Percentiles rank a stretch among this genome's conserved stretches.
Conservation (phyloP, 768 basidiomycete genomes). For the Naganishia antarctica region DNA sequence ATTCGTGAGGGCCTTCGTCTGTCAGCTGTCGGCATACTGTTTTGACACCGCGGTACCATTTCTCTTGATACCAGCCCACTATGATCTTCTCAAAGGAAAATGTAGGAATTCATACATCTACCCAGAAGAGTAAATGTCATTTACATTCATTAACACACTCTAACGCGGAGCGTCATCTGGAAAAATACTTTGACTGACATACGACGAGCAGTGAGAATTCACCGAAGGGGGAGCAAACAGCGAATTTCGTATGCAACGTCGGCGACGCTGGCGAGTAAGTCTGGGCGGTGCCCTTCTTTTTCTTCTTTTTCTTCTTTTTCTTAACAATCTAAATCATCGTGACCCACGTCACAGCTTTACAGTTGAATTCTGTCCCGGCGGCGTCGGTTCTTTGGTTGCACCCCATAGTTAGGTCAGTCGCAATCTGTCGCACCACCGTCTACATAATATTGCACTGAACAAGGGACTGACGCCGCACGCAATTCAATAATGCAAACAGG, state of each 20-base stretch:
- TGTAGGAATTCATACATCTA: not conserved
- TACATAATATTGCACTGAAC: no score
- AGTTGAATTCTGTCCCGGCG: not conserved
- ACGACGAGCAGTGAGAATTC: not conserved
- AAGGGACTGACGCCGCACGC: no score
- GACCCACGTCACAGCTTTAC: not conserved
- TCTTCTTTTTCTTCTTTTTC: no score
- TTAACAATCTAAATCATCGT: not conserved
- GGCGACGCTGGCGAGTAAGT: slow-evolving; percentile 2
- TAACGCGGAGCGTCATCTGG: no score
- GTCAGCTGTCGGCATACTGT: no score
- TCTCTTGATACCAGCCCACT: not conserved
- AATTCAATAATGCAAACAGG: no score
- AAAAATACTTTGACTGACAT: not conserved
- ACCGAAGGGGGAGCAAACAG: not conserved
- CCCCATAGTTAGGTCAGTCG: not conserved
- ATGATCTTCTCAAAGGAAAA: not conserved
- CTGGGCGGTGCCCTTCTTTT: no score
- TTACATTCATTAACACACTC: no score
- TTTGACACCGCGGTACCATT: no score
- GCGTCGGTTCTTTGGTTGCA: not conserved
- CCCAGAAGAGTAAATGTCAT: not conserved
- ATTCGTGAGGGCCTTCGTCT: no score
- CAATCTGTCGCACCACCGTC: no score
- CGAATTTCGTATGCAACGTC: not conserved